Base-by-base conservation (phyloP, 2,329 filamentous ascomycete species). In the Penicillium sp. region DNA sequence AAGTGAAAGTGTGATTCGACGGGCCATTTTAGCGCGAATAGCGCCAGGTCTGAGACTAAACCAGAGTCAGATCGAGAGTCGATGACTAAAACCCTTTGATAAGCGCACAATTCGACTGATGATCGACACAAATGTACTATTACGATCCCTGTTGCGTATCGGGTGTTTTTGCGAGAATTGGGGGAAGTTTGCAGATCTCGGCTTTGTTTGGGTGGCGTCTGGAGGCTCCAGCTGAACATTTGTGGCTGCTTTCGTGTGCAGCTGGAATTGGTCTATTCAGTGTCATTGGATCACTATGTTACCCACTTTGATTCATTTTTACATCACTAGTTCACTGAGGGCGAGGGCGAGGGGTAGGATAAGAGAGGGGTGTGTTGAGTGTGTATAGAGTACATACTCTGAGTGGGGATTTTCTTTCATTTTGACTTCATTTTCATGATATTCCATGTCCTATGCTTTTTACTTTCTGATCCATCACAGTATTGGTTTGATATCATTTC, bases 171-270 rank as follows among this genome's bases (percentile, higher is more conserved):
- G n/a, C 9, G 23, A 24, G 6, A 20, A 23, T 3, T 10, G 18
- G 38, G 37, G 18, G 41, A 45, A 28, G 28, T 6, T 18, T 40
- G 48, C 49, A 50, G 47, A 55, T 55, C 49, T 32, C 37, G 39
- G 46, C 27, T 35, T 12, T 15, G 12, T 24, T 27, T n/a, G 23
- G 47, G 54, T 57, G 52, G 52, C 54, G 54, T 42, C 24, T 53
- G 33, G 37, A 33, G 39, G 44, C 41, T 50, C 45, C 49, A 57
- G 54, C 54, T 57, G 54, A 57, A 57, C 12, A 35, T 45, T 45
- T 35, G 47, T 57, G 54, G 54, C 54, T 53, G 54, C 47, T 33
- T 33, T 44, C 33, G 42, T 47, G 46, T 27, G 20, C 39, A 50
- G 54, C 51, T 56, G 54, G 49, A 50, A 33, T 32, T 10, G 7